Conservation (phyloP, 2,329 filamentous ascomycete species). For the Lasiodiplodia hormozganensis region DNA sequence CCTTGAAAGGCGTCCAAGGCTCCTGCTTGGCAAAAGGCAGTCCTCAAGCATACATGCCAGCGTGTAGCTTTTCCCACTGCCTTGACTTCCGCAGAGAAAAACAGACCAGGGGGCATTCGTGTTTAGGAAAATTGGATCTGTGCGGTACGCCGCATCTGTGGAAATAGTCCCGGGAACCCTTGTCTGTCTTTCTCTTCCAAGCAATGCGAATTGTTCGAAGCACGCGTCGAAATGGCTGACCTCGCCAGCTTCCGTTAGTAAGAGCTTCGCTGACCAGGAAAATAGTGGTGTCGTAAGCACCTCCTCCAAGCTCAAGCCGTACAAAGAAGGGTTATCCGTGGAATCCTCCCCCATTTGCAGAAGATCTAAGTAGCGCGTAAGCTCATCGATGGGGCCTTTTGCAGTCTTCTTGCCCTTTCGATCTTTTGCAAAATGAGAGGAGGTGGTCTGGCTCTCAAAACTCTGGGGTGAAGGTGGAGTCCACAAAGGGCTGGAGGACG, state of each 20-base stretch:
- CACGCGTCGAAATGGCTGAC: not conserved
- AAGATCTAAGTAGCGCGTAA: constrained; percentile 1
- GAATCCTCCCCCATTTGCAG: not conserved
- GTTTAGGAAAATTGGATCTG: constrained; percentile 56
- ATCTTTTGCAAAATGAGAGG: no score
- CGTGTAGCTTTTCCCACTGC: constrained; percentile 68
- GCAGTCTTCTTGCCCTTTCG: no score
- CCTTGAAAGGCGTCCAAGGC: constrained; percentile 53
- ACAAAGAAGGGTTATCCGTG: not conserved
- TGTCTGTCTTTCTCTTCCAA: constrained; percentile 6
- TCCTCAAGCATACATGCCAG: constrained; percentile 67
- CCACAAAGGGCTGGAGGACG: no score
- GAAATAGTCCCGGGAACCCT: not conserved
- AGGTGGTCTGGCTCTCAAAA: no score
- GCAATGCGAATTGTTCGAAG: constrained; percentile 26
- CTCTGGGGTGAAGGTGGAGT: no score
- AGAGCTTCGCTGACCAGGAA: constrained; percentile 24
- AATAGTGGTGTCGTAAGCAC: constrained; percentile 21
- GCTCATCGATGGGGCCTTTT: constrained; percentile 1
- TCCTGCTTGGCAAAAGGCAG: constrained; percentile 56
- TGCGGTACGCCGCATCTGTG: not conserved
- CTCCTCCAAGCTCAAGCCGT: constrained; percentile 14
- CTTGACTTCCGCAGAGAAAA: constrained; percentile 71
- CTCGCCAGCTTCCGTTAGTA: not conserved
- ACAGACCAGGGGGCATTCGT: constrained; percentile 63